Percentiles rank a stretch among this genome's conserved stretches.
Evolutionary conservation across 1,139 yeast genomes (phyloP).

Genomic region (Pichia norvegensis): DNA sequence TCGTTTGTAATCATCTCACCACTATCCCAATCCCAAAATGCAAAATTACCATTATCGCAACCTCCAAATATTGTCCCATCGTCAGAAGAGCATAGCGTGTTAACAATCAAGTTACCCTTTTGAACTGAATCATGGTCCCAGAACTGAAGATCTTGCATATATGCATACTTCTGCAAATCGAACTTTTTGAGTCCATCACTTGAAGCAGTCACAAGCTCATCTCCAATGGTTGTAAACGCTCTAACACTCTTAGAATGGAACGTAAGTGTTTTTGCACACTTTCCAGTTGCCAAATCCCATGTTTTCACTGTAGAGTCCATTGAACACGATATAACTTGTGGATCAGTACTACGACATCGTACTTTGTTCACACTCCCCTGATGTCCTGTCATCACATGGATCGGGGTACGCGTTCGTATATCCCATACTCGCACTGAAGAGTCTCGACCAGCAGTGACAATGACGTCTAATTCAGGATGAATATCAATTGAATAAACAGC

Average conservation of each 20-base stretch:
- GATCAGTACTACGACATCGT: constrained; percentile 55
- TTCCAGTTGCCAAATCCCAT: constrained; percentile 80
- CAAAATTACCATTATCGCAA: constrained; percentile 72
- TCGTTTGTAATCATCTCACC: constrained; percentile 57
- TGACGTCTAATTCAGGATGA: constrained; percentile 79
- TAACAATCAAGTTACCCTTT: constrained; percentile 41
- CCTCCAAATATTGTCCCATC: constrained; percentile 75
- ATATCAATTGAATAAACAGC: constrained; percentile 78
- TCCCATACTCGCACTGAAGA: constrained; percentile 90
- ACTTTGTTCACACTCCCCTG: constrained; percentile 66
- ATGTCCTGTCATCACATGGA: constrained; percentile 79
- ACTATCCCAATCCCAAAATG: constrained; percentile 68
- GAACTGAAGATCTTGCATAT: constrained; percentile 44
- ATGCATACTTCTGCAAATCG: constrained; percentile 61
- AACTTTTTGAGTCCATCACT: constrained; percentile 79
- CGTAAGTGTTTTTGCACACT: constrained; percentile 53
- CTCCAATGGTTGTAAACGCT: constrained; percentile 61
- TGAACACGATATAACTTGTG: constrained; percentile 78
- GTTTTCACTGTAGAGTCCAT: constrained; percentile 78
- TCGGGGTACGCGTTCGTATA: constrained; percentile 68
- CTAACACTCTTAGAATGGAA: constrained; percentile 77
- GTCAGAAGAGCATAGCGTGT: constrained; percentile 54
- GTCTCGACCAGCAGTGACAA: constrained; percentile 91
- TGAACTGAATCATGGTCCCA: constrained; percentile 36
- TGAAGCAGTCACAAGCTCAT: constrained; percentile 72